Evolutionary conservation across 306 rosid genomes (phyloP).

Genomic region (Cicer chorassanicum): DNA sequence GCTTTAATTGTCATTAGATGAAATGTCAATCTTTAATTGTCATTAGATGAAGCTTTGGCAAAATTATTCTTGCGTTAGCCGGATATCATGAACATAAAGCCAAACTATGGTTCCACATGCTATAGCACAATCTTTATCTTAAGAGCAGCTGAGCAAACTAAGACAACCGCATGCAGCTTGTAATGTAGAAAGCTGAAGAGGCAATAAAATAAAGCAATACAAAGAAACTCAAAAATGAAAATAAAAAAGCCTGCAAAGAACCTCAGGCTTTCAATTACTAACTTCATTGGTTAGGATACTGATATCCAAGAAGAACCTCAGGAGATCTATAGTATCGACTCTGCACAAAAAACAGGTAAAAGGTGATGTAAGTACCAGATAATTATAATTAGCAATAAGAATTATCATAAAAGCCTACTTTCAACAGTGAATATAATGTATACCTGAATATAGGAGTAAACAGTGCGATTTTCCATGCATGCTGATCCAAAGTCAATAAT

Average conservation of each 20-base stretch:
- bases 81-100: constrained; percentile 14
- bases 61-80: constrained; percentile 16
- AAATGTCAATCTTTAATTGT: constrained; percentile 20
- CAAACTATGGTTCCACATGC: constrained; percentile 30
- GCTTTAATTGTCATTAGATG: constrained; percentile 15
- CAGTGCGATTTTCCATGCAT: constrained; percentile 99
- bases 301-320: constrained; percentile 98
- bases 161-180: constrained; percentile 33
- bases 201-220: constrained; percentile 25
- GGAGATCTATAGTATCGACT: constrained; percentile 99
- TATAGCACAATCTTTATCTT: constrained; percentile 38
- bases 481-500: constrained; percentile 99
- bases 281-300: constrained; percentile 77
- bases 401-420: constrained; percentile 30
- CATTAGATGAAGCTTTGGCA: not conserved
- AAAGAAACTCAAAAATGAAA: constrained; percentile 12
- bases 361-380: constrained; percentile 36
- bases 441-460: constrained; percentile 99
- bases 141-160: constrained; percentile 26
- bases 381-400: constrained; percentile 40
- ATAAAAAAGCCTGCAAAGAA: constrained; percentile 24
- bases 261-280: constrained; percentile 15
- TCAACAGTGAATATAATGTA: constrained; percentile 25
- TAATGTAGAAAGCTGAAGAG: constrained; percentile 18
- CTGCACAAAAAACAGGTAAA: constrained; percentile 60